Evolutionary conservation across 2,329 filamentous ascomycete genomes (phyloP), one percentile per base, ranked within the genome.

Genomic region (Blumeriella jaapii): DNA sequence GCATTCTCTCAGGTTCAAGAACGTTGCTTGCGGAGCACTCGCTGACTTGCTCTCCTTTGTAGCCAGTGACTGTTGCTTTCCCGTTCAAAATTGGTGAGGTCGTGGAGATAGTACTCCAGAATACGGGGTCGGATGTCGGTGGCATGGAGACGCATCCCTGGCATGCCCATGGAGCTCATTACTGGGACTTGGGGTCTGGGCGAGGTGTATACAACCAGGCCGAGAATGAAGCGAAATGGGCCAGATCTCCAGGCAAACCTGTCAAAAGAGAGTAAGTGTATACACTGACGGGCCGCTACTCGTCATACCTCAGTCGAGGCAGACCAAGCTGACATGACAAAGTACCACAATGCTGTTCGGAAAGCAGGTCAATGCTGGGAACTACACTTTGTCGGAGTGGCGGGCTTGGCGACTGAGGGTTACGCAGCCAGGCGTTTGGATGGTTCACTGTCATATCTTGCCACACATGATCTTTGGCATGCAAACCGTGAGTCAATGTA

Each of bases 351-450:
- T 63, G 23, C 51, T 69, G 6, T 67, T 67, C 40, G 47, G 59
- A 5, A 69, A 69, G 42, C 45, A 41, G 3, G 37, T 45, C 1
- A 55, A 55, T 14, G 58, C 56, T 1, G 40, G 41, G 2, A 43
- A 54, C 2, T 51, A 55, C 9, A 45, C 48, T 9, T 52, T 52
- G 1, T 49, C 54, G 0, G 62, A 65, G 2, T 70, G 67, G 66
- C 50, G 65, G n/a, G 64, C 56, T 13, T 69, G 65, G 65, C 55
- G 67, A 24, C 39, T 69, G 0, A 49, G 59, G 6, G 61, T 69
- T 5, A 57, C 55, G 8, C 55, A 64, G 35, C 51, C 64, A 0
- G 65, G 64, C 1, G 59, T 60, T 9, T 66, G 60, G 61, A 61
- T 67, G 62, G 46, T 65, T 34, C 63, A 67, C 49, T 67, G 63